Evolutionary conservation across 2,329 filamentous ascomycete species (phyloP).

Genomic region (Blastomyces gilchristii): DNA sequence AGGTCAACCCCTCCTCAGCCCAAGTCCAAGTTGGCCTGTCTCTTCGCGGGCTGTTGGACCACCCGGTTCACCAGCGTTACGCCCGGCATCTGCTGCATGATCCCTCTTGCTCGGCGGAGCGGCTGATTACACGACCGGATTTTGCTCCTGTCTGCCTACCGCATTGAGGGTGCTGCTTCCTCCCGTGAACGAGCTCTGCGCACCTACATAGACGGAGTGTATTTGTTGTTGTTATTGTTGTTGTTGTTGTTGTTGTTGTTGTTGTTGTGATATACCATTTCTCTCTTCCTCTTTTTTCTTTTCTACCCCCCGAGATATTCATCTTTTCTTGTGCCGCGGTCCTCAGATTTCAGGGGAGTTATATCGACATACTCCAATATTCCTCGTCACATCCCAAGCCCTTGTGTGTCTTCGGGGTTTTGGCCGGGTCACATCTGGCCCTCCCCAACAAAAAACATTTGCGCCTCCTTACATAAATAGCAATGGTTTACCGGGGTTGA

Average conservation of each 20-base stretch:
- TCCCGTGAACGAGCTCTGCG: background rate
- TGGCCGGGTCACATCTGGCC: too few relatives aligned
- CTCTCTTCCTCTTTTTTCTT: background rate
- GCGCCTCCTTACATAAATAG: background rate
- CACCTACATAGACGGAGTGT: background rate
- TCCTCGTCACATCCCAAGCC: background rate
- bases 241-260: background rate
- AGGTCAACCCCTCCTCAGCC: background rate
- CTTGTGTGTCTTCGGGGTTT: background rate
- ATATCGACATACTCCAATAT: background rate
- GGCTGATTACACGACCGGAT: background rate
- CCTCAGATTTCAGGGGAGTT: background rate
- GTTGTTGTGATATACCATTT: background rate
- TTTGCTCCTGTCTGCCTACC: background rate
- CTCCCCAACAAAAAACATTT: background rate
- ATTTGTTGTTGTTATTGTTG: background rate
- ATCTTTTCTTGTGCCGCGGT: background rate
- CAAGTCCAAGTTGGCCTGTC: background rate
- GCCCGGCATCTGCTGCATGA: conserved; percentile 1
- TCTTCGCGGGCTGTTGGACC: background rate
- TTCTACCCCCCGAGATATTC: background rate
- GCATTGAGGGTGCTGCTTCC: background rate
- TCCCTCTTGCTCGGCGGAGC: background rate
- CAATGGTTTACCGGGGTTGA: background rate
- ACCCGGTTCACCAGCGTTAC: background rate